These are phyloP conservation scores for Gossypium mustelinum DNA, from an alignment of 345 rosid species.

Conservation along the genomic window DNA sequence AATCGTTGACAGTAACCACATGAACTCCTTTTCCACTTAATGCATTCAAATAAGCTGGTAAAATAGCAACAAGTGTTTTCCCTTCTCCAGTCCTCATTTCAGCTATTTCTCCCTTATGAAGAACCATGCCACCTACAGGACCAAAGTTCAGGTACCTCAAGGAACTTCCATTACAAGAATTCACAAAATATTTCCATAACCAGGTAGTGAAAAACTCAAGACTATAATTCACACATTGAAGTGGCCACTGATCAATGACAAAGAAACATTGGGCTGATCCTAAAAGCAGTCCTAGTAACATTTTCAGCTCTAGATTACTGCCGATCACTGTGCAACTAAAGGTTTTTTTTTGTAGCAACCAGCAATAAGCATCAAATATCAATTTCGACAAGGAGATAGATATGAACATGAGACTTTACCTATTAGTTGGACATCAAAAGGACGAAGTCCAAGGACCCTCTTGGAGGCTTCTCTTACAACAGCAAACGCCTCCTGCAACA, in stretches of 20 bases:
- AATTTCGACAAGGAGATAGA: background rate
- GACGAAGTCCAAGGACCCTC: conserved; percentile 86
- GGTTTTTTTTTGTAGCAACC: background rate
- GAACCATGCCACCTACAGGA: conserved; percentile 89
- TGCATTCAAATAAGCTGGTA: conserved; percentile 95
- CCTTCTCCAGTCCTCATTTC: conserved; percentile 99
- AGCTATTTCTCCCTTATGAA: conserved; percentile 95
- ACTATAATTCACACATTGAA: background rate
- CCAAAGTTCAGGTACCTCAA: background rate
- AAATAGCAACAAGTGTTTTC: conserved; percentile 92
- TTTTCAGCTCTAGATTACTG: background rate
- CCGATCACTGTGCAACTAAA: background rate
- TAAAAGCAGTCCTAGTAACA: background rate
- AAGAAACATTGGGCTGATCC: background rate
- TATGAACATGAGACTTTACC: conserved; percentile 37
- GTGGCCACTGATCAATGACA: background rate
- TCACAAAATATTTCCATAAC: background rate
- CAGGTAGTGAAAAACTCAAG: background rate
- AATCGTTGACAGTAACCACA: conserved; percentile 95
- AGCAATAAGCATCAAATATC: background rate
- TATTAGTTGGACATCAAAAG: conserved; percentile 87
- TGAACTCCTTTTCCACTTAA: conserved; percentile 93
- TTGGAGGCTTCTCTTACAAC: conserved; percentile 90
- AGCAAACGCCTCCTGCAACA: conserved; percentile 84
- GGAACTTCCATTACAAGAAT: background rate